Percentiles rank a stretch among this genome's conserved stretches.
phyloP scores from a whole-genome alignment of 2,329 filamentous ascomycete genomes.

The Sclerotinia minor region DNA sequence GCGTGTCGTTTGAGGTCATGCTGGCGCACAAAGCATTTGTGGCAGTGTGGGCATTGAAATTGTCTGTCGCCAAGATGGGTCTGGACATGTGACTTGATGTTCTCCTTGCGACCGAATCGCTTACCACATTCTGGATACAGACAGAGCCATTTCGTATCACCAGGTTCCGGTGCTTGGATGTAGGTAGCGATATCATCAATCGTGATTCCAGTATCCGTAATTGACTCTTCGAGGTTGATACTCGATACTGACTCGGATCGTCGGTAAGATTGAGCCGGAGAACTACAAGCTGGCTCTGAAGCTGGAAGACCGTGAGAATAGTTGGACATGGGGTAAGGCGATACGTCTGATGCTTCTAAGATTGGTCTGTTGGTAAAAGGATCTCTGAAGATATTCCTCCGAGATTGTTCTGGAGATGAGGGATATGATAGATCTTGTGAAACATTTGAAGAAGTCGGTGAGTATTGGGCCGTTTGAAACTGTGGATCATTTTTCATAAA shows the following conservation, averaged over 20 bases:
- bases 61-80: conserved; percentile 96
- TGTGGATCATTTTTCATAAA: conserved; percentile 45
- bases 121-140: conserved; percentile 79
- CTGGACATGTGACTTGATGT: conserved; percentile 97
- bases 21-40: conserved; percentile 94
- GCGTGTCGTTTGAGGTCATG: conserved; percentile 96
- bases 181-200: conserved; percentile 78
- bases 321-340: conserved; percentile 31
- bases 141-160: conserved; percentile 79
- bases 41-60: conserved; percentile 88
- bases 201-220: conserved; percentile 80
- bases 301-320: conserved; percentile 28
- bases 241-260: conserved; percentile 59
- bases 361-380: conserved; percentile 50
- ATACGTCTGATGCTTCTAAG: conserved; percentile 38
- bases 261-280: conserved; percentile 46
- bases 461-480: conserved; percentile 33
- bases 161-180: conserved; percentile 69
- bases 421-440: conserved; percentile 52
- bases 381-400: conserved; percentile 47
- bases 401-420: conserved; percentile 54
- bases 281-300: conserved; percentile 27
- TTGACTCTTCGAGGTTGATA: conserved; percentile 65
- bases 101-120: conserved; percentile 94
- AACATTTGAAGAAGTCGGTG: conserved; percentile 40